Conservation (phyloP, 2,329 filamentous ascomycete species). For the Cladorrhinum sp. region DNA sequence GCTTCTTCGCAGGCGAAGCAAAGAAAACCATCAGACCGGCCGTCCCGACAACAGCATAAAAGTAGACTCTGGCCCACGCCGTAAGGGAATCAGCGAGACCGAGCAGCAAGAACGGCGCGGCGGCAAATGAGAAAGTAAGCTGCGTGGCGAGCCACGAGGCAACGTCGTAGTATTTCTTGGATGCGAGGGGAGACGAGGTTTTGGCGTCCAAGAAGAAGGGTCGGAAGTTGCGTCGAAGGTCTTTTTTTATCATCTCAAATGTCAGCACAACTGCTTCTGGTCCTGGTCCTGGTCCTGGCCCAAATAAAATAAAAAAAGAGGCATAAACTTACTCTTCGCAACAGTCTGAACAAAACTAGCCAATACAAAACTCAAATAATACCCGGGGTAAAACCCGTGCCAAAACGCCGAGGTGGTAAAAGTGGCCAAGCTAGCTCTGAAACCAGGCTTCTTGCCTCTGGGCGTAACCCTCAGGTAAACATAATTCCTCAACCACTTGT, state of each 20-base stretch:
- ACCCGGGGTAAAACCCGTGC: conserved; percentile 97
- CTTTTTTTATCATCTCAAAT: conserved; percentile 89
- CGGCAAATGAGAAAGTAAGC: conserved; percentile 66
- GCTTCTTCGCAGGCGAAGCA: conserved; percentile 68
- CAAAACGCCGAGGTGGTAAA: conserved; percentile 94
- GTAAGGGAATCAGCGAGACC: conserved; percentile 65
- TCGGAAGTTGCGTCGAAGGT: conserved; percentile 82
- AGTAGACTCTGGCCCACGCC: conserved; percentile 85
- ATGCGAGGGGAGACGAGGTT: conserved; percentile 62
- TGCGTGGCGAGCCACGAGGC: conserved; percentile 34
- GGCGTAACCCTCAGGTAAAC: conserved; percentile 94
- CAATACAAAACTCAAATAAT: conserved; percentile 87
- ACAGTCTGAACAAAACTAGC: conserved; percentile 89
- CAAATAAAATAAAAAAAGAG: no score
- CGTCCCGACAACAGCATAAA: conserved; percentile 74
- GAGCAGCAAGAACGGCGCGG: conserved; percentile 82
- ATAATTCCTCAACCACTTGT: conserved; percentile 94
- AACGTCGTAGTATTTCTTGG: conserved; percentile 84
- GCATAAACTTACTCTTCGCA: conserved; percentile 72
- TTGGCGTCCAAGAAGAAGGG: conserved; percentile 87
- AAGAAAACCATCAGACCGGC: conserved; percentile 69
- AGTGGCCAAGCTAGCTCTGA: conserved; percentile 88
- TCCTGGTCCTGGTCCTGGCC: no score
- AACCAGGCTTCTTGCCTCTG: conserved; percentile 92
- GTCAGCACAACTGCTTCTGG: conserved; percentile 96